phyloP scores from a whole-genome alignment of 164 flowering plant genomes.

The Vitis rupestris region DNA sequence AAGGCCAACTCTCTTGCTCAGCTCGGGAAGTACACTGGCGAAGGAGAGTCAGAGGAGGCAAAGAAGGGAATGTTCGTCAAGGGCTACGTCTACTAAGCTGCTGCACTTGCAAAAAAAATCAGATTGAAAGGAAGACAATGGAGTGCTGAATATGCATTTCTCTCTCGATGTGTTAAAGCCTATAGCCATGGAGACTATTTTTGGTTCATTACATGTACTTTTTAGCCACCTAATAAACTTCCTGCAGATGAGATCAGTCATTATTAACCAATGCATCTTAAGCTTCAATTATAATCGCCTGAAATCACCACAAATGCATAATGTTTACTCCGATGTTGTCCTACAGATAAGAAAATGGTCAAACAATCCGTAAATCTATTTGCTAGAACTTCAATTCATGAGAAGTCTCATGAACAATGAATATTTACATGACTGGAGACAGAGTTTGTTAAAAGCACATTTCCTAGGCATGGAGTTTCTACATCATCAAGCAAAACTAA shows the following conservation, averaged over 20 bases:
- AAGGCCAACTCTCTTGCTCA: constrained; percentile 90
- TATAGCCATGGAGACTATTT: constrained; percentile 49
- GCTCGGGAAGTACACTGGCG: constrained; percentile 88
- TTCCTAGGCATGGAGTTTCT: too few species aligned
- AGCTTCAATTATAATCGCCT: too few species aligned
- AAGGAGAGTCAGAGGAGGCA: constrained; percentile 86
- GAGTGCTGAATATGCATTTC: not conserved
- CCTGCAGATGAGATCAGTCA: constrained; percentile 21
- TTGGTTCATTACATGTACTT: constrained; percentile 38
- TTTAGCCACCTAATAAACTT: constrained; percentile 39
- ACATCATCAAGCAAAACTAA: too few species aligned
- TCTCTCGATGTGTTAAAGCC: constrained; percentile 24
- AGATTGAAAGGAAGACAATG: constrained; percentile 9
- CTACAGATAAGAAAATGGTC: not conserved
- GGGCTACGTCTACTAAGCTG: constrained; percentile 70
- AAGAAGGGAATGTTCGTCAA: constrained; percentile 83
- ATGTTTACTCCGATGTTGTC: too few species aligned
- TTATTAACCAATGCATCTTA: not conserved
- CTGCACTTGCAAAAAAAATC: too few species aligned
- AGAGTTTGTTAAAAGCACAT: too few species aligned
- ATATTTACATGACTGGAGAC: too few species aligned
- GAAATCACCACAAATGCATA: too few species aligned
- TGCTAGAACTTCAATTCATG: too few species aligned
- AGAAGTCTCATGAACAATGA: too few species aligned
- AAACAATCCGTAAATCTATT: not conserved